Evolutionary conservation across 1,139 yeast species (phyloP).

Genomic region (Magnusiomyces tetraspermus): DNA sequence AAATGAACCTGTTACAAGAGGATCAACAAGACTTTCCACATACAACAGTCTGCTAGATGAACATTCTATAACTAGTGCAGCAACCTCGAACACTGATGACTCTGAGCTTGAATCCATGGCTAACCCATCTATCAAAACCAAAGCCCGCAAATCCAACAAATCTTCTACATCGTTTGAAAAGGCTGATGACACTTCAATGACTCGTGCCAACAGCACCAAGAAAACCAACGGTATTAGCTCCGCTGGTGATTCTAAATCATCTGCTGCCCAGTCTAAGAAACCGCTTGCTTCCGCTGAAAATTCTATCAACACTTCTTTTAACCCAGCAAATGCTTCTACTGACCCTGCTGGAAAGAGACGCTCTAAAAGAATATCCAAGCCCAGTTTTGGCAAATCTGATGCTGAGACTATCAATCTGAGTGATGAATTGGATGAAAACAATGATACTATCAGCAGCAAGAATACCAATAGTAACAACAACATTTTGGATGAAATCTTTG

Average conservation of each 20-base stretch:
- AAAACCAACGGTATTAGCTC: background rate
- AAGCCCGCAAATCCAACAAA: background rate
- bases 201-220: background rate
- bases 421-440: background rate
- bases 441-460: background rate
- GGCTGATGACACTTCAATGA: background rate
- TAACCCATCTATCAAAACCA: background rate
- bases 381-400: too few species aligned
- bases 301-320: too few species aligned
- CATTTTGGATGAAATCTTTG: background rate
- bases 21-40: background rate
- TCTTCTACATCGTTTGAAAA: background rate
- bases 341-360: too few species aligned
- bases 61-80: background rate
- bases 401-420: too few species aligned
- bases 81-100: background rate
- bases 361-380: too few species aligned
- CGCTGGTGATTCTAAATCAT: too few species aligned
- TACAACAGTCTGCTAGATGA: background rate
- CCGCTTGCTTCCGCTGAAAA: too few species aligned
- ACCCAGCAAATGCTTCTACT: too few species aligned
- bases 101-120: constrained; percentile 7
- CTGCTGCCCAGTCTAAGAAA: too few species aligned
- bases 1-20: background rate
- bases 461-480: too few species aligned